These are phyloP conservation scores for Fusarium heterosporum DNA, from an alignment of 2,329 filamentous ascomycete species.

Conservation along the genomic window DNA sequence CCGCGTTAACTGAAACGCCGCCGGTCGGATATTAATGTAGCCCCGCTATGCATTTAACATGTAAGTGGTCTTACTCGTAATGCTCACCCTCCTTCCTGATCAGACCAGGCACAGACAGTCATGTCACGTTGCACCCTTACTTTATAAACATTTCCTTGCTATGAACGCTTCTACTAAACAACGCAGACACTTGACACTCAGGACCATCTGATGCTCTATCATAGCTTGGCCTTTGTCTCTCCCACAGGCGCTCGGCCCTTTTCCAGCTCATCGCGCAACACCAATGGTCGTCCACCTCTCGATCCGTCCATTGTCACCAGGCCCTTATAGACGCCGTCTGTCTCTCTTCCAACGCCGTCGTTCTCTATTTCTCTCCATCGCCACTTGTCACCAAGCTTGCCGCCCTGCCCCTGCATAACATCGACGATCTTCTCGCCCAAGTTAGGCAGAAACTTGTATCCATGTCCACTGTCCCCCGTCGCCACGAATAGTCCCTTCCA, in stretches of 20 bases:
- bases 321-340: conserved; percentile 53
- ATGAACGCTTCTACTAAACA: conserved; percentile 26
- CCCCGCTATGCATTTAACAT: conserved; percentile 29
- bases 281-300: conserved; percentile 60
- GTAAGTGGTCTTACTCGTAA: conserved; percentile 11
- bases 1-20: conserved; percentile 21
- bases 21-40: conserved; percentile 30
- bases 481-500: conserved; percentile 70
- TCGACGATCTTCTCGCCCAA: conserved; percentile 72
- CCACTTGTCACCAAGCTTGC: conserved; percentile 68
- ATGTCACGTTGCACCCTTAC: conserved; percentile 1
- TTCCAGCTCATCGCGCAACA: conserved; percentile 59
- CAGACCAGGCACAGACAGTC: conserved; percentile 4
- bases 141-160: conserved; percentile 14
- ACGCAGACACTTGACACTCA: conserved; percentile 1
- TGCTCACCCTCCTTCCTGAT: conserved; percentile 21
- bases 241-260: conserved; percentile 42
- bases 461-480: conserved; percentile 73
- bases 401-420: conserved; percentile 60
- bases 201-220: conserved; percentile 37
- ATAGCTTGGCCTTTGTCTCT: conserved; percentile 43
- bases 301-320: conserved; percentile 66
- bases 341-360: conserved; percentile 50
- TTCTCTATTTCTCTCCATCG: conserved; percentile 70
- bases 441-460: conserved; percentile 76